Evolutionary conservation across 345 rosid species (phyloP).

Genomic region (Sisymbrium irio): DNA sequence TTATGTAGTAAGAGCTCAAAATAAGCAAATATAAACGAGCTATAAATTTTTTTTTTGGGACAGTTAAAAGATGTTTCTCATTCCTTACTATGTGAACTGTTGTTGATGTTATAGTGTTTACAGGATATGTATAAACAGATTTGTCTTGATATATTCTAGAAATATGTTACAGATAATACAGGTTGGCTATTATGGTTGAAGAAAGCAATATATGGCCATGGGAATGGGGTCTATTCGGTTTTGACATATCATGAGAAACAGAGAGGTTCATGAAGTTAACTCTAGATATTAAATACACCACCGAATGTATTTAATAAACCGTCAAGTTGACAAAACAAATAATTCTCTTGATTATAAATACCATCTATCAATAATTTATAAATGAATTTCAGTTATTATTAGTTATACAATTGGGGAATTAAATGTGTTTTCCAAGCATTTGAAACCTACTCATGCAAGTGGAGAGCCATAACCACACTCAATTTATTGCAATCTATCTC

Average conservation of each 20-base stretch:
- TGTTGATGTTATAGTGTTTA: constrained; percentile 1
- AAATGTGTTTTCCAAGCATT: neutral
- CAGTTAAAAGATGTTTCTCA: neutral
- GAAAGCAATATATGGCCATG: neutral
- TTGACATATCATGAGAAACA: neutral
- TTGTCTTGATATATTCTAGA: neutral
- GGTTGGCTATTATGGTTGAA: neutral
- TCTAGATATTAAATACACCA: neutral
- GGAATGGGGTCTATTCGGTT: neutral
- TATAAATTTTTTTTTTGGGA: neutral
- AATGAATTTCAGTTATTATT: neutral
- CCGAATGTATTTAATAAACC: constrained; percentile 3
- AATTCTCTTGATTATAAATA: neutral
- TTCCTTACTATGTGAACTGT: neutral
- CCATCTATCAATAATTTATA: neutral
- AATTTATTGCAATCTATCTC: neutral
- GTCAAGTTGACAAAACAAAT: neutral
- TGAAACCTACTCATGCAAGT: constrained; percentile 1
- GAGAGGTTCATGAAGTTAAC: neutral
- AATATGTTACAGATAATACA: neutral
- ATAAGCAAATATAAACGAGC: neutral
- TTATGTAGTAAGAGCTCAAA: constrained; percentile 12
- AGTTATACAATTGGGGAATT: neutral
- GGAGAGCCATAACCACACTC: neutral
- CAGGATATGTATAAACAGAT: neutral